Evolutionary conservation across 2,329 filamentous ascomycete species (phyloP), one percentile per base, ranked within the genome.

Genomic region (Gliomastix tumulicola): DNA sequence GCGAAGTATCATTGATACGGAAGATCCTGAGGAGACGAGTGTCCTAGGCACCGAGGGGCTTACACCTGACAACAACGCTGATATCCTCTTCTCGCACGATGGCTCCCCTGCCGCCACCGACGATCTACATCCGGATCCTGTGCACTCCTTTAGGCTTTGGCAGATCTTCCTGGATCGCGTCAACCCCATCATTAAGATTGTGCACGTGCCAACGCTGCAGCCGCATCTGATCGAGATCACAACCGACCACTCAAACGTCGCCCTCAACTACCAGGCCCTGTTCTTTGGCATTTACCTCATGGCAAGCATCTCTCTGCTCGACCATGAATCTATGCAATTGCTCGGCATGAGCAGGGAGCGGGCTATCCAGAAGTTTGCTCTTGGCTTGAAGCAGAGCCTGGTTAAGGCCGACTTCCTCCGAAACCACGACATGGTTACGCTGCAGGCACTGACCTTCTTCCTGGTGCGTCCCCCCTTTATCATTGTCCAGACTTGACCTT

Each of bases 111-210:
- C 55, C 18, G 64, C 55, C 31, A 47, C 63, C 12, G 65, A 71
- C 36, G 65, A 70, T 12, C 59, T 84, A 51, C 79, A 83, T 46
- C 84, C 85, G 0, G 65, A 76, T 5, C 72, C 79, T 0, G 69
- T 76, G 11, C 76, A 85, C 22, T 74, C 84, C 19, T 79, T 85
- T 48, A 70, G 71, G 35, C 67, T 90, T 6, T 90, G 85, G 85
- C 81, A 88, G 52, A 65, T 77, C 8, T 88, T 82, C 45, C 62
- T 88, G 6, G 78, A 86, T 34, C 79, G 85, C 42, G 78, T 89
- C 38, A 84, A 89, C 48, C 84, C 84, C 0, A 55, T 88, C 32
- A 76, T 78, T 45, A 89, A 88, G 52, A 61, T 76, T 32, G 77
- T 87, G 18, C 85, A 90, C 51, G 72, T 82, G 2, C 84, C 84